phyloP scores from a whole-genome alignment of 2,329 filamentous ascomycete genomes.

The Didymella pomorum region DNA sequence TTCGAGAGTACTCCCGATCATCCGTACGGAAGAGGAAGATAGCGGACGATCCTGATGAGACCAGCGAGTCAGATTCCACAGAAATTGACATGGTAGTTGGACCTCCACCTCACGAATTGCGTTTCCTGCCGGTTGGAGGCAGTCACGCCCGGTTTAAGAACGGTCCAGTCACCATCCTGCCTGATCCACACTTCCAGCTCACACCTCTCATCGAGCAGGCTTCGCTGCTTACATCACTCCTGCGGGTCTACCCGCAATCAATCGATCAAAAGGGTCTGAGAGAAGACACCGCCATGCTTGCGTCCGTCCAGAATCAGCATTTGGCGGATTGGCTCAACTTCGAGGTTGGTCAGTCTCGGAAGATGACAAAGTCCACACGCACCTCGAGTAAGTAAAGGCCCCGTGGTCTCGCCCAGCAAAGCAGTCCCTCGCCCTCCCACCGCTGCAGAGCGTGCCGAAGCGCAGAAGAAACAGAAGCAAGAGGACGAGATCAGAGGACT shows the following conservation, averaged over 20 bases:
- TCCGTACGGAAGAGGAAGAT: neutral
- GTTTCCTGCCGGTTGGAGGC: neutral
- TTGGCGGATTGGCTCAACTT: conserved; percentile 27
- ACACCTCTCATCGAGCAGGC: conserved; percentile 27
- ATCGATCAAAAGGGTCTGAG: conserved; percentile 23
- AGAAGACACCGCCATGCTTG: conserved; percentile 33
- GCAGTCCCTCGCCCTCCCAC: neutral
- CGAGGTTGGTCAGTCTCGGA: conserved; percentile 4
- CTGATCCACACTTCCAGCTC: conserved; percentile 10
- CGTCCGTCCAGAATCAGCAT: conserved; percentile 22
- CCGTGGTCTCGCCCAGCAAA: neutral
- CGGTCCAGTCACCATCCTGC: neutral
- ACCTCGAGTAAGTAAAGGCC: neutral
- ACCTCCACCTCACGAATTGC: neutral
- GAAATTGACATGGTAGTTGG: neutral
- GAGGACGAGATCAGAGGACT: conserved; percentile 25
- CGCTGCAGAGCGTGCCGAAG: neutral
- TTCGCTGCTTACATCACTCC: conserved; percentile 21
- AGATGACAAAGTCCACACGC: neutral
- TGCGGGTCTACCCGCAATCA: conserved; percentile 30
- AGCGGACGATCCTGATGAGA: neutral
- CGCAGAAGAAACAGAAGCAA: neutral
- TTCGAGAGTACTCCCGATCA: conserved; percentile 19
- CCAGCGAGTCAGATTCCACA: neutral
- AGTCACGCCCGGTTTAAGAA: neutral